Evolutionary conservation across 768 basidiomycete genomes (phyloP), one percentile per base, ranked within the genome.

Genomic region (Melanogaster broomeanus): DNA sequence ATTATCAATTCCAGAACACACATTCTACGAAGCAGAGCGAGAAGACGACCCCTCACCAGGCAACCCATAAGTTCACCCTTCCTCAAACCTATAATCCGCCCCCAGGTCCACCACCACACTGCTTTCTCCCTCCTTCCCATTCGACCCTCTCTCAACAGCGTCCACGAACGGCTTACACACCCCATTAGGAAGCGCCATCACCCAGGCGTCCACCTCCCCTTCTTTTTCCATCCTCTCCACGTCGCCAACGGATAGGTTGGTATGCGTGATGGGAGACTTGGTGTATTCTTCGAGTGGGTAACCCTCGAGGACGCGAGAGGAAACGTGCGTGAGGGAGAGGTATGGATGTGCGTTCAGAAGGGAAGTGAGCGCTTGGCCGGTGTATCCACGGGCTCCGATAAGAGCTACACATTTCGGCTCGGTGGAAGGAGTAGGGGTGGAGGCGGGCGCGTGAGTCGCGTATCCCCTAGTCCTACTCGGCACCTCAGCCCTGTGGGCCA

Each of bases 151-250:
- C 62, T 97, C 93, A 42, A 99, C 74, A 15, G 96, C 96, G 62
- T 95, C 93, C 30, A 99, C 93, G 66, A 96, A 99, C 1, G 95
- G 95, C 71, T 95, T 94, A 74, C 90, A 89, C 21, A 93, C 82
- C 19, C 97, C 97, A 59, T 98, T 99, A n/a, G 97, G 97, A 42
- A 99, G 80, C 3, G 97, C 97, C 90, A 98, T 95, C 48, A 98
- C 84, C 96, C 97, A 99, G 9, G 93, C 96, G 65, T 99, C 96
- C 16, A 99, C 93, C 63, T 88, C 89, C 9, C 89, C 87, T 44
- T 83, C 75, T 71, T 86, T 85, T 72, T 98, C 97, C 87, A 99
- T 89, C 65, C 73, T 76, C 67, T 91, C 85, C 10, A 98, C 89
- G 59, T 97, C 90, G 51, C 77, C 73, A 10, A 78, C 67, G 0